Base-by-base conservation (phyloP, 371 early-diverging fungal species). In the Mucor ambiguus region DNA sequence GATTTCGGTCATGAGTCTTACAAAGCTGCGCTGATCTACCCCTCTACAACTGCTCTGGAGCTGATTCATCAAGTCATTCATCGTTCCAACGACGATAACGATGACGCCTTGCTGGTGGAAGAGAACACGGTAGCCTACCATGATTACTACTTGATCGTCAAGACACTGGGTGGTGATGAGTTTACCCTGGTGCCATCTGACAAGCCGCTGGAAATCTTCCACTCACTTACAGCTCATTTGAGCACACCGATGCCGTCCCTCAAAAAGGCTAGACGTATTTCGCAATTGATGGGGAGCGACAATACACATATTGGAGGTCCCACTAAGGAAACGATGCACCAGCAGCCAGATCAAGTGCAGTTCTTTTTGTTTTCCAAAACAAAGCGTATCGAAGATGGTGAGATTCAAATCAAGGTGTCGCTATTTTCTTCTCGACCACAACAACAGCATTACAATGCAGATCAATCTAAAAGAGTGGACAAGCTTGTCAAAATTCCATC, bases 201-300 rank as follows among this genome's bases (percentile, higher is more conserved):
- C 55, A 82, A 82, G 64, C 86, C 86, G 3, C 68, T 82, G 60
- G 73, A 81, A 14, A 85, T 85, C 18, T 85, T 80, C 49, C 75
- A 81, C 49, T 82, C 86, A 1, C 68, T 85, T 8, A 85, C 84
- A 3, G 75, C 80, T 2, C 83, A 82, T 58, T 64, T 83, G 16
- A 85, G 76, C 1, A 85, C 86, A 18, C 86, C 86, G 1, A 70
- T 85, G 74, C 86, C 86, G 6, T 71, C 77, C 0, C 64, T 76
- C 14, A 81, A 75, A 52, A 79, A 81, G 32, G 81, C 81, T 7
- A 69, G 80, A 41, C 80, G 84, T 26, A 84, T 84, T 10, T 84
- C 84, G 3, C 77, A 76, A n/a, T 44, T 81, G 30, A 79, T 81
- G 80, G 78, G 74, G 1, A 72, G 58, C 30, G 77, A 73, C 2